Evolutionary conservation across 2,329 filamentous ascomycete species (phyloP).

Genomic region (Fusarium sp.): DNA sequence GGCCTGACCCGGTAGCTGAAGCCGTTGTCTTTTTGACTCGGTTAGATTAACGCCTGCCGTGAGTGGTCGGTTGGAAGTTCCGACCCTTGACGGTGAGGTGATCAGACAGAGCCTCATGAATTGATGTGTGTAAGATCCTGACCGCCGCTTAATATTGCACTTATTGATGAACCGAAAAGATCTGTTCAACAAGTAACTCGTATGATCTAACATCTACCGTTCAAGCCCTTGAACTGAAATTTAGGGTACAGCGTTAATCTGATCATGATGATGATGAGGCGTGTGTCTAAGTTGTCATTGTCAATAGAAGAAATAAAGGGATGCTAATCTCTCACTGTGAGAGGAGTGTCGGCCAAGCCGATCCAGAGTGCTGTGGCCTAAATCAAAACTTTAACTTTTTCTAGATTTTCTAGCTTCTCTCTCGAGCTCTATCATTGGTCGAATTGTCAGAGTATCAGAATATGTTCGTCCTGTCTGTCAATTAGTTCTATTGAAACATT

Average conservation of each 20-base stretch:
- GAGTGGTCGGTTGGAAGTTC: slow-evolving; percentile 10
- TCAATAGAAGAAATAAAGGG: not conserved
- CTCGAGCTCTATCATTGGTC: not conserved
- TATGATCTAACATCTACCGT: slow-evolving; percentile 23
- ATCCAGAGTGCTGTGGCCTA: slow-evolving; percentile 6
- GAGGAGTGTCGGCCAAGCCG: slow-evolving; percentile 18
- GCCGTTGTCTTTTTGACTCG: slow-evolving; percentile 4
- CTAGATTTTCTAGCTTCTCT: slow-evolving; percentile 3
- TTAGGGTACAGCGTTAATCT: not conserved
- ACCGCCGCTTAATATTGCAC: not conserved
- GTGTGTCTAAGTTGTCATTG: slow-evolving; percentile 14
- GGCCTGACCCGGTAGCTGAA: slow-evolving; percentile 22
- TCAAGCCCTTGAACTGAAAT: not conserved
- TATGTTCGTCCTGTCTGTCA: not conserved
- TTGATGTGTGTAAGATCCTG: not conserved
- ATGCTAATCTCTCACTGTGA: slow-evolving; percentile 21
- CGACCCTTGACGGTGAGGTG: slow-evolving; percentile 11
- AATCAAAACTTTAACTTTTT: not conserved
- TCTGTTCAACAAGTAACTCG: slow-evolving; percentile 19
- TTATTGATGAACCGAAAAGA: slow-evolving; percentile 12
- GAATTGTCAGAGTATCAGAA: not conserved
- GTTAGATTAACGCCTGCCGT: slow-evolving; percentile 9
- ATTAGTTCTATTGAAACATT: not conserved
- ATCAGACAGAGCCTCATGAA: slow-evolving; percentile 31
- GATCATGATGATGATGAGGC: not conserved